These are phyloP conservation scores for Penicillium crystallinum DNA, from an alignment of 495 filamentous ascomycete genomes.

Conservation along the genomic window DNA sequence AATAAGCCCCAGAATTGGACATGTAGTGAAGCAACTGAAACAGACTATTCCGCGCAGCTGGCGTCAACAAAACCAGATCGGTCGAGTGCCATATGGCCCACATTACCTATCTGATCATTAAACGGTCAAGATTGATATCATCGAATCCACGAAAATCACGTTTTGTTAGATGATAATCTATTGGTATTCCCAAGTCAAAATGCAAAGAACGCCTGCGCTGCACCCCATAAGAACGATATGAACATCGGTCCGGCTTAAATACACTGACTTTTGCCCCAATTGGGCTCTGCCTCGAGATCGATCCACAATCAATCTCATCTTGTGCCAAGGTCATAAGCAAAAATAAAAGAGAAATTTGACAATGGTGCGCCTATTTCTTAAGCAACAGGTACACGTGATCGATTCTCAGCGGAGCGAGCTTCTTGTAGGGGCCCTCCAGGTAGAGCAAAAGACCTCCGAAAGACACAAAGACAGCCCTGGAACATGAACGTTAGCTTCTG, in stretches of 20 bases:
- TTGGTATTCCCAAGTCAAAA: slow-evolving; percentile 27
- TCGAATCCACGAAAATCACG: slow-evolving; percentile 10
- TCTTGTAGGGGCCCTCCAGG: slow-evolving; percentile 92
- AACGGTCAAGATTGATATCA: neutral
- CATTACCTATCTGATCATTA: neutral
- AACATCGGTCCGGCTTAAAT: slow-evolving; percentile 14
- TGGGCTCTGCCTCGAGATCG: neutral
- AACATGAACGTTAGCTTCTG: neutral
- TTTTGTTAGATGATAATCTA: slow-evolving; percentile 21
- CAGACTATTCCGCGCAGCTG: too few relatives aligned
- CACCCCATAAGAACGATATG: slow-evolving; percentile 24
- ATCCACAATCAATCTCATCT: neutral
- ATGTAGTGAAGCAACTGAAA: too few relatives aligned
- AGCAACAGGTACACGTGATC: slow-evolving; percentile 90
- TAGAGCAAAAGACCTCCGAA: slow-evolving; percentile 89
- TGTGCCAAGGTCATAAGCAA: slow-evolving; percentile 5
- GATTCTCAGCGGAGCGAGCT: slow-evolving; percentile 80
- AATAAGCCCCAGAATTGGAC: too few relatives aligned
- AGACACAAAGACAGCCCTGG: slow-evolving; percentile 86
- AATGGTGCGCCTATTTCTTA: slow-evolving; percentile 62
- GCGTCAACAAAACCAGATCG: neutral
- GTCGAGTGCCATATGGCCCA: neutral
- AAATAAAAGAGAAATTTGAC: slow-evolving; percentile 7
- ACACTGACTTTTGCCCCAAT: slow-evolving; percentile 15
- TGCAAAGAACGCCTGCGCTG: slow-evolving; percentile 31